Percentiles rank a stretch among this genome's conserved stretches.
These are phyloP conservation scores for Begonia masoniana DNA, from an alignment of 306 rosid species.

Conservation along the genomic window DNA sequence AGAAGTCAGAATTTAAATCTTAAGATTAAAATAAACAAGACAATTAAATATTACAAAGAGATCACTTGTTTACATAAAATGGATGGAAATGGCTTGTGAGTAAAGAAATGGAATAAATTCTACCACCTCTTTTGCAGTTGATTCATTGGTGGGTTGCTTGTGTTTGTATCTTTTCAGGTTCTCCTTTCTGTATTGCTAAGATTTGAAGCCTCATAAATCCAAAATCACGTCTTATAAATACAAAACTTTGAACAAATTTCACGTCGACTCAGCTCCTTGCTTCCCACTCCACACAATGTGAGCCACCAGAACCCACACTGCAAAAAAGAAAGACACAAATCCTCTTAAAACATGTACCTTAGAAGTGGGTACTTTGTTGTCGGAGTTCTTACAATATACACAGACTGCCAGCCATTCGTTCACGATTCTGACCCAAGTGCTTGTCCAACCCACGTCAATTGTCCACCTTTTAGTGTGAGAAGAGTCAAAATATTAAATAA, in stretches of 20 bases:
- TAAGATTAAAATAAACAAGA: too few relatives aligned
- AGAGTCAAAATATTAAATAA: not conserved
- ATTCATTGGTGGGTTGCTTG: not conserved
- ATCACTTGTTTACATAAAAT: too few relatives aligned
- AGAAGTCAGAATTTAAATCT: too few relatives aligned
- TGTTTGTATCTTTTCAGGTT: not conserved
- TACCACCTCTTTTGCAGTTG: not conserved
- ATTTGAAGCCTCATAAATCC: not conserved
- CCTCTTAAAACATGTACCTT: not conserved
- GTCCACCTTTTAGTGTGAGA: slow-evolving; percentile 62
- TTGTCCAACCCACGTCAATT: slow-evolving; percentile 95
- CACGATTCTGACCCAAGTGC: slow-evolving; percentile 88
- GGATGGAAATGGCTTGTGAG: not conserved
- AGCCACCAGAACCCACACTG: slow-evolving; percentile 92
- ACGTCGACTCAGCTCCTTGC: slow-evolving; percentile 29
- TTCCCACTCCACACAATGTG: slow-evolving; percentile 61
- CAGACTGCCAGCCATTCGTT: slow-evolving; percentile 96
- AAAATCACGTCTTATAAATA: not conserved
- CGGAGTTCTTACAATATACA: slow-evolving; percentile 58
- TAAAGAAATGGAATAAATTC: not conserved
- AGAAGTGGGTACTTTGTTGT: too few relatives aligned
- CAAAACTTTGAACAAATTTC: not conserved
- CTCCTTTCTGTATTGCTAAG: not conserved
- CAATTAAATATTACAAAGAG: too few relatives aligned
- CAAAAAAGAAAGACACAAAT: slow-evolving; percentile 5